Percentiles rank a stretch among this genome's conserved stretches.
These are phyloP conservation scores for Graphiopsis chlorocephala DNA, from an alignment of 2,329 filamentous ascomycete genomes.

Conservation along the genomic window DNA sequence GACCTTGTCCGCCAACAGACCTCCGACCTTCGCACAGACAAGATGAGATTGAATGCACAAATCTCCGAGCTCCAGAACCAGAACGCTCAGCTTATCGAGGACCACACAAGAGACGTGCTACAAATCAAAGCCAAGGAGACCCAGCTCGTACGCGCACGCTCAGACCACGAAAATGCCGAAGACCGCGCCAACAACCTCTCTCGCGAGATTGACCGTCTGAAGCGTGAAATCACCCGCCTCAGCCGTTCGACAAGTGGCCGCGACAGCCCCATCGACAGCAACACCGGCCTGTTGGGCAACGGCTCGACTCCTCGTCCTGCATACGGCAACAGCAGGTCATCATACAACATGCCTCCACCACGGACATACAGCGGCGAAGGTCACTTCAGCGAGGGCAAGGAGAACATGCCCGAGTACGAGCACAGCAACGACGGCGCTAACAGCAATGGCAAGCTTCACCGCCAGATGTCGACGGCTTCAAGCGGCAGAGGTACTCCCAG, in stretches of 20 bases:
- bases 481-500: slow-evolving; percentile 8
- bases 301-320: slow-evolving; percentile 13
- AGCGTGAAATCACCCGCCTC: slow-evolving; percentile 69
- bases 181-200: slow-evolving; percentile 79
- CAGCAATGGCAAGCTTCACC: not conserved
- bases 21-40: slow-evolving; percentile 79
- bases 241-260: slow-evolving; percentile 50
- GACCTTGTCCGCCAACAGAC: slow-evolving; percentile 71
- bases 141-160: slow-evolving; percentile 85
- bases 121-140: slow-evolving; percentile 99
- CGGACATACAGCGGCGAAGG: slow-evolving; percentile 16
- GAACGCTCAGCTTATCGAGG: slow-evolving; percentile 94
- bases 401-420: slow-evolving; percentile 38
- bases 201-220: slow-evolving; percentile 87
- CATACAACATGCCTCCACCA: slow-evolving; percentile 22
- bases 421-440: not conserved
- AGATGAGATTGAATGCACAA: slow-evolving; percentile 77
- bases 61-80: slow-evolving; percentile 94
- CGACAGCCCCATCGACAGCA: slow-evolving; percentile 24
- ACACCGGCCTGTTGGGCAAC: slow-evolving; percentile 13
- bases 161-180: slow-evolving; percentile 85
- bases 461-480: not conserved
- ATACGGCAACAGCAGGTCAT: slow-evolving; percentile 23
- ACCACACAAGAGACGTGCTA: slow-evolving; percentile 90
- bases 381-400: slow-evolving; percentile 43